Conservation (phyloP, 176 grass and related monocot species). For the Musa troglodytarum region DNA sequence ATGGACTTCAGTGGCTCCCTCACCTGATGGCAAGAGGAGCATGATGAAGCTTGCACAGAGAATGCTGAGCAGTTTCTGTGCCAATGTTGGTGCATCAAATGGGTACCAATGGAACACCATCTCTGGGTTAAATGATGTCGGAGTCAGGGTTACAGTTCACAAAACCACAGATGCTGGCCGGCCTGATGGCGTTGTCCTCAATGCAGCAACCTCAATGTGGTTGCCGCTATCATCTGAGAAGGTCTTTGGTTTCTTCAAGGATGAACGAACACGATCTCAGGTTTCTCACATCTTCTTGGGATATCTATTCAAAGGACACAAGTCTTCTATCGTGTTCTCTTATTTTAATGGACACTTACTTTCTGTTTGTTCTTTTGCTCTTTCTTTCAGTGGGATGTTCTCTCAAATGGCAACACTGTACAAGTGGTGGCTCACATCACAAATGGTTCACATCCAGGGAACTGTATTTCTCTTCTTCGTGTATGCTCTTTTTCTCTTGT, state of each 20-base stretch:
- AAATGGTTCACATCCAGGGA: conserved; percentile 58
- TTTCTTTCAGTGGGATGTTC: conserved; percentile 75
- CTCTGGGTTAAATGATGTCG: conserved; percentile 38
- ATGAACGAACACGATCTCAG: conserved; percentile 61
- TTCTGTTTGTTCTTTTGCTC: neutral
- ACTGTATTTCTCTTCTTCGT: conserved; percentile 72
- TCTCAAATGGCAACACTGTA: conserved; percentile 51
- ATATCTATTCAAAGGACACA: neutral
- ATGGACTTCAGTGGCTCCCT: conserved; percentile 32
- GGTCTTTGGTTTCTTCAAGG: conserved; percentile 69
- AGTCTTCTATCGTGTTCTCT: neutral
- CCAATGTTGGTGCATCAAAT: conserved; percentile 53
- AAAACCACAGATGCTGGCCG: conserved; percentile 42
- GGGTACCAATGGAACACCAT: conserved; percentile 60
- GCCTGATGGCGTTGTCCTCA: conserved; percentile 68
- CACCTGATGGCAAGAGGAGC: conserved; percentile 59
- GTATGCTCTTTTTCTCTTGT: conserved; percentile 26
- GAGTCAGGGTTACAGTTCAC: conserved; percentile 52
- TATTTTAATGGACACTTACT: neutral
- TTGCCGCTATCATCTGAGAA: conserved; percentile 53
- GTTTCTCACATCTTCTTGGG: conserved; percentile 7
- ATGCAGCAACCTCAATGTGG: conserved; percentile 75
- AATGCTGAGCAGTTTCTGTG: conserved; percentile 78
- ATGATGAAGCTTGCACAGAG: conserved; percentile 94
- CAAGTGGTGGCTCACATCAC: conserved; percentile 66